Evolutionary conservation across 2,329 filamentous ascomycete species (phyloP), one percentile per base, ranked within the genome.

Genomic region (Botryotinia calthae): DNA sequence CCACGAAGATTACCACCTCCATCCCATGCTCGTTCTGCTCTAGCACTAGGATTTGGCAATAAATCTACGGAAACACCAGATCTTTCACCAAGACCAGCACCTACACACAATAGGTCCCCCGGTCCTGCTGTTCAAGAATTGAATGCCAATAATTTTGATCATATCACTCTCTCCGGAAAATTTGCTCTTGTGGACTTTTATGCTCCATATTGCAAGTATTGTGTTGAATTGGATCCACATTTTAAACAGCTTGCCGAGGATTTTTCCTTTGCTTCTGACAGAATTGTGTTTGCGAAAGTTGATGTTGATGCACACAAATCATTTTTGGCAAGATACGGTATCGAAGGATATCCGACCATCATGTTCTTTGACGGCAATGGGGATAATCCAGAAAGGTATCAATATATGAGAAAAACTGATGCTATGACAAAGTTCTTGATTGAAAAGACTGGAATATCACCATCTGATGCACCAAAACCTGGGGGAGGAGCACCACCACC

Each of bases 121-220:
- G 73, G 73, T 73, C 73, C 76, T 58, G 67, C 73, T 12, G 94
- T 98, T 75, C 86, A 96, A 78, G 95, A 98, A 83, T 90, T 98
- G 73, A 90, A 91, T 72, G 93, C 94, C 66, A 85, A 86, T 79
- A 98, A 97, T 86, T 98, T 98, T 82, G 94, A 98, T 85, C 84
- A 90, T 59, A 86, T 97, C 63, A 93, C 98, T 76, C 88, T 97
- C 75, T 95, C 93, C 65, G 94, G 94, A 82, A 98, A 96, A 85
- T 94, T 95, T 56, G 94, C 95, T 0, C 90, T 99, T 31, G 94
- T 98, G 79, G 94, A 98, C 83, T 98, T 98, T 88, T 98, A 97
- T 81, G 94, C 95, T n/a, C 95, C 95, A 12, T 98, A 94, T 93
- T 99, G 96, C 82, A 70, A 81, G 96, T 95, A 98, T 88, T 99